These are phyloP conservation scores for Hamamelis virginiana DNA, from an alignment of 164 flowering plant species.

Conservation along the genomic window DNA sequence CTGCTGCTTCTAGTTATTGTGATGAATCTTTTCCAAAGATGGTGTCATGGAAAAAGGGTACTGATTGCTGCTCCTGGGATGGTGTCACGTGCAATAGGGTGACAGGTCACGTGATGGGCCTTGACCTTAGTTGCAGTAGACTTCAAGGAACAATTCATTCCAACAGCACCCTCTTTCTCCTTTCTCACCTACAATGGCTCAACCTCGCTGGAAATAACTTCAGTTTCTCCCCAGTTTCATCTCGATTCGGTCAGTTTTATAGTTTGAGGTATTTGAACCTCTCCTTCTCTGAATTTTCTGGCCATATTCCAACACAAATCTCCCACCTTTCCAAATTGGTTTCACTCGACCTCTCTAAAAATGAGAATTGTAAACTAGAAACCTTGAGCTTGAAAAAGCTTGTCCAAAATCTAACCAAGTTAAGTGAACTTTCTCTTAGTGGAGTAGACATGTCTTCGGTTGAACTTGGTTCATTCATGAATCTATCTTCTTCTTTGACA, in stretches of 20 bases:
- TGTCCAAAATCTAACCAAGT: background rate
- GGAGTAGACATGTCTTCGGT: slow-evolving; percentile 5
- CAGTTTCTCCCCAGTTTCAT: background rate
- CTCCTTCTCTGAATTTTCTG: slow-evolving; percentile 1
- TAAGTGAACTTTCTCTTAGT: background rate
- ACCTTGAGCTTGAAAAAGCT: background rate
- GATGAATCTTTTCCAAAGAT: background rate
- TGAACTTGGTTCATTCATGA: background rate
- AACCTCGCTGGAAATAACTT: no score
- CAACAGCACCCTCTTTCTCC: no score
- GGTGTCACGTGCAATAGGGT: background rate
- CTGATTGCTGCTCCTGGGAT: slow-evolving; percentile 15
- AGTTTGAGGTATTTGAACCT: slow-evolving; percentile 21
- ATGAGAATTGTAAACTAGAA: background rate
- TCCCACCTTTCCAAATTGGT: slow-evolving; percentile 13
- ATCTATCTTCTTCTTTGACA: slow-evolving; percentile 8
- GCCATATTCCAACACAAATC: slow-evolving; percentile 20
- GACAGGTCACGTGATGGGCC: slow-evolving; percentile 8
- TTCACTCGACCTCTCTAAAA: slow-evolving; percentile 16
- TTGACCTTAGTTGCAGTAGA: slow-evolving; percentile 11
- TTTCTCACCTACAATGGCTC: no score
- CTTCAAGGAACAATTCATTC: background rate
- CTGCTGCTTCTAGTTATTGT: no score
- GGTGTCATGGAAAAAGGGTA: slow-evolving; percentile 4
- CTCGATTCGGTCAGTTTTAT: background rate